phyloP scores from a whole-genome alignment of 306 rosid species.

The Cucumis melo region DNA sequence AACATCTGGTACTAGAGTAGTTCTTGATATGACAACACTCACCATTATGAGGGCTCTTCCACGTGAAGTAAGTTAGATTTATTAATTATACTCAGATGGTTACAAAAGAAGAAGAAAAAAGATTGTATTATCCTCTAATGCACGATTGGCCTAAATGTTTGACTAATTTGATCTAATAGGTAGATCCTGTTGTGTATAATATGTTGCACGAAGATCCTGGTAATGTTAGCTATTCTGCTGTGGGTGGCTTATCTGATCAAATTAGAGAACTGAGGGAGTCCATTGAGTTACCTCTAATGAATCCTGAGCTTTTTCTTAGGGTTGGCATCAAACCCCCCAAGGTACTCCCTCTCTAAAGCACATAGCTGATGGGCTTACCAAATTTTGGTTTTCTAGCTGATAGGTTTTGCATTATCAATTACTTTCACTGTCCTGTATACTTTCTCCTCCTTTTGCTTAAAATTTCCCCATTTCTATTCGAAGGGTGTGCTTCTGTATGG shows the following conservation, averaged over 20 bases:
- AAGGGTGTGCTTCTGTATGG: conserved; percentile 97
- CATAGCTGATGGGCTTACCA: neutral
- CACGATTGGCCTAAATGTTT: conserved; percentile 2
- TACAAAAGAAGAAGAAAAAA: neutral
- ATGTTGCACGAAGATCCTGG: conserved; percentile 99
- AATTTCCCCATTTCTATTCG: neutral
- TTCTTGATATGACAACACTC: conserved; percentile 88
- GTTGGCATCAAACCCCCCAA: conserved; percentile 98
- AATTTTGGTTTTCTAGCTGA: neutral
- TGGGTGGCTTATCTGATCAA: conserved; percentile 98
- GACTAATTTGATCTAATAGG: conserved; percentile 35
- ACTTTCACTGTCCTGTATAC: neutral
- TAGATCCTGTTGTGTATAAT: conserved; percentile 84
- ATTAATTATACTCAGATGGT: neutral
- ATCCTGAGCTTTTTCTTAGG: conserved; percentile 87
- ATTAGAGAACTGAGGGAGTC: conserved; percentile 94
- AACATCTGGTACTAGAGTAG: conserved; percentile 84
- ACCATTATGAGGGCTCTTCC: conserved; percentile 97
- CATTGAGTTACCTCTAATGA: conserved; percentile 88
- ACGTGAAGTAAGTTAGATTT: conserved; percentile 49
- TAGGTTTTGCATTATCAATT: neutral
- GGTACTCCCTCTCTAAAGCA: conserved; percentile 20
- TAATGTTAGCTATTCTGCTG: conserved; percentile 93
- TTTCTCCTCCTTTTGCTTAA: neutral
- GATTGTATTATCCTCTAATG: neutral